Evolutionary conservation across 2,329 filamentous ascomycete genomes (phyloP), one percentile per base, ranked within the genome.

Genomic region (Penicillium sp.): DNA sequence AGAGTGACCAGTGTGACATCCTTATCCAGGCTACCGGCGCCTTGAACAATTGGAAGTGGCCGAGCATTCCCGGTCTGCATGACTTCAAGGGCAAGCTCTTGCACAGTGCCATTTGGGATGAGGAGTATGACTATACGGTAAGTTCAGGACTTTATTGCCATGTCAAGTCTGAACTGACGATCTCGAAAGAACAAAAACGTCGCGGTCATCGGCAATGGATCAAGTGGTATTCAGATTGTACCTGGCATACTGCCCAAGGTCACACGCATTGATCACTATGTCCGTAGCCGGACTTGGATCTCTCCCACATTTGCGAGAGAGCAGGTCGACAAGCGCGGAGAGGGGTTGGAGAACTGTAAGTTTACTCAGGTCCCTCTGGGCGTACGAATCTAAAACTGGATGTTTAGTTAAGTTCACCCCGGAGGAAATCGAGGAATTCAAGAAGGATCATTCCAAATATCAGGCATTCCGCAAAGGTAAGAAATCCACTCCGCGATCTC

Each of bases 81-180:
- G 63, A 67, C 3, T 82, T 80, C 58, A 67, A 75, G 48, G 76
- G 76, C 2, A 69, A 71, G 44, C 52, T 78, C 5, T 56, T 77
- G 42, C 77, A 79, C 53, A 75, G 68, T 41, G 77, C 77, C 4
- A 48, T 44, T 4, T 79, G 75, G 74, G 71, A 75, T 42, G 62
- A 70, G 20, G 57, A 53, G 0, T 72, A 67, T 57, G 66, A 71
- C 31, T 66, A 69, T 44, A 65, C 46, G 14, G 66, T 68, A 54
- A 18, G 64, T 53, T n/a, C 7, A 13, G 1, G 9, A 16, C 10
- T 3, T 1, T 9, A 8, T 27, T 18, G 1, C 5, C 11, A 30
- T 18, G 16, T 13, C 1, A 25, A 1, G 9, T 2, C 7, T 8
- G 4, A 10, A 18, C 43, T 46, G 7, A 51, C 22, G 18, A 1